A percentile compares a stretch with the other conserved stretches of the same genome.
These are phyloP conservation scores for Scutellaria barbata DNA, from an alignment of 257 asterid species.

Conservation along the genomic window DNA sequence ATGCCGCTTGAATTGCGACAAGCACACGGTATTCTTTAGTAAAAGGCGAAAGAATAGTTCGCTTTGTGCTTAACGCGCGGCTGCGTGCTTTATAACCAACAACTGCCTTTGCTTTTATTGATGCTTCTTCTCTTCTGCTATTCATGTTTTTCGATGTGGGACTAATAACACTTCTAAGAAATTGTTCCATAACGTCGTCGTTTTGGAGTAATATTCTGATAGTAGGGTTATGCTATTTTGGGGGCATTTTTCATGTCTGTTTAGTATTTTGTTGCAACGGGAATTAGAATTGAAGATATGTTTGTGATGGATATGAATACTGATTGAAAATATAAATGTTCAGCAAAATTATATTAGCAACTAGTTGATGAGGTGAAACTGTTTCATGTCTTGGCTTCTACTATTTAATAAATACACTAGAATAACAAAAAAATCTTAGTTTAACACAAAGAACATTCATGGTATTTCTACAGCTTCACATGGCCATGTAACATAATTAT, in stretches of 20 bases:
- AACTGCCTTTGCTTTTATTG: not conserved
- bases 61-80: conserved; percentile 14
- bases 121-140: not conserved
- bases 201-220: too few species aligned
- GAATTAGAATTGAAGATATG: too few species aligned
- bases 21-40: conserved; percentile 26
- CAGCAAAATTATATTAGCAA: too few species aligned
- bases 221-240: too few species aligned
- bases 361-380: too few species aligned
- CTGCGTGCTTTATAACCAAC: not conserved
- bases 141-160: not conserved
- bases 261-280: too few species aligned
- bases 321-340: too few species aligned
- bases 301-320: too few species aligned
- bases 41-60: conserved; percentile 24
- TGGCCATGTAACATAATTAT: not conserved
- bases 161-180: not conserved
- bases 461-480: conserved; percentile 16
- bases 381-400: too few species aligned
- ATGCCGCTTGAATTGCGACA: not conserved
- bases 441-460: conserved; percentile 21
- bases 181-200: too few species aligned
- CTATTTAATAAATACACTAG: not conserved
- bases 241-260: too few species aligned
- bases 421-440: conserved; percentile 4